Evolutionary conservation across 2,329 filamentous ascomycete genomes (phyloP), one percentile per base, ranked within the genome.

Genomic region (Fusarium beomiforme): DNA sequence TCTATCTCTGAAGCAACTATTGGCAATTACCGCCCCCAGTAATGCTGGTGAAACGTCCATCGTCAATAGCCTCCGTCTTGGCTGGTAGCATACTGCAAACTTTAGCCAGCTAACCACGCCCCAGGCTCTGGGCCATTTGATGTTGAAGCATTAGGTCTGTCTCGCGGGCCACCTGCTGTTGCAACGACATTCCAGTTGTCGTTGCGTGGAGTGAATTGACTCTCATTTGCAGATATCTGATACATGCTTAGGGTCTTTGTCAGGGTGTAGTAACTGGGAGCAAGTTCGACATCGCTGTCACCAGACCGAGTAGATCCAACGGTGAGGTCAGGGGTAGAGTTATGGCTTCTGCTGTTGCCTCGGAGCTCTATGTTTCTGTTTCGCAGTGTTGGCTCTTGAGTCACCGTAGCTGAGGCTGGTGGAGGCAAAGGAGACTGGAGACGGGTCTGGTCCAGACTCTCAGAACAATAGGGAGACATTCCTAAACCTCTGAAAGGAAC

Each of bases 21-120:
- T 50, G 12, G 19, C n/a, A 51, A 46, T 51, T 42, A 21, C 34
- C n/a, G 16, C 49, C 33, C 29, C 46, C 23, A 55, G 51, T 6
- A 58, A 72, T 72, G 49, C 21, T 58, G 62, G 46, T 71, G 59
- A 64, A 64, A 56, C 57, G 50, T 53, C 29, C 16, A 42, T 26
- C 60, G 39, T 31, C 37, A 31, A 53, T 62, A 58, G 51, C 44
- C 62, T 42, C 24, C 42, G 19, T 33, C 36, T 37, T 61, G 24
- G 33, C 47, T 44, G 33, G 33, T 43, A 46, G 21, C 39, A 43
- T 34, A 36, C 36, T 54, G 24, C 33, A 31, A 44, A 50, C 33
- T 61, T 31, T 61, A 56, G 13, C 46, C 60, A 46, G 50, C 61
- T 49, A 70, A 70, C 61, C 61, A 70, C 19, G n/a, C 47, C 34